Base-by-base conservation (phyloP, 2,329 filamentous ascomycete species). In the Exserohilum rostratum region DNA sequence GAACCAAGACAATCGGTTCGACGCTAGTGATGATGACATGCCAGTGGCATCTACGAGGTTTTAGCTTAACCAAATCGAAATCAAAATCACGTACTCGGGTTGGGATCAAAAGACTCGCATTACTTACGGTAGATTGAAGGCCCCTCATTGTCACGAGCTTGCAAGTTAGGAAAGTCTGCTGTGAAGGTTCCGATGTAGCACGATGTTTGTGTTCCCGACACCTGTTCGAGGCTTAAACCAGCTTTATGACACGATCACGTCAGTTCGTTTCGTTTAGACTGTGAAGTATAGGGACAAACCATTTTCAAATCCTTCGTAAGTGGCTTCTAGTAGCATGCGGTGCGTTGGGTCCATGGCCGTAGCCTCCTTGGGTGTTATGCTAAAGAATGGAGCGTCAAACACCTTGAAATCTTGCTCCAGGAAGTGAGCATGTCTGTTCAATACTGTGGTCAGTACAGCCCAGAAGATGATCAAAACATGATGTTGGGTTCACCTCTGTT, bases 271-370 rank as follows among this genome's bases (percentile, higher is more conserved):
- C 7, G 7, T 25, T 25, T 7, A 25, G 7, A 5, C 22, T 25
- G 7, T 25, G 22, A 25, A 25, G 4, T 25, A 25, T 25, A 25
- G 4, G 7, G 22, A 25, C 22, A 25, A 25, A 25, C 22, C 22
- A 52, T 67, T 72, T 44, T 77, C 75, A 1, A 83, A 58, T 2
- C 74, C 72, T 56, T 77, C 72, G 18, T 68, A 73, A 4, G 60
- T 57, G 1, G 60, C 55, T 46, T 72, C 70, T 3, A 72, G 53
- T 5, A 67, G 49, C n/a, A 66, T 57, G 11, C 69, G 65, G 11
- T 68, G 61, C 10, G 69, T 60, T 1, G 68, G 68, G 33, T 71
- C 67, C 55, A 70, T 69, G 15, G 61, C 49, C 5, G 46, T 51
- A 3, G 66, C 68, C 13, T 69, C 65, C 5, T 46, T 49, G 2